Evolutionary conservation across 768 basidiomycete genomes (phyloP).

Genomic region (Collybiopsis luxurians): DNA sequence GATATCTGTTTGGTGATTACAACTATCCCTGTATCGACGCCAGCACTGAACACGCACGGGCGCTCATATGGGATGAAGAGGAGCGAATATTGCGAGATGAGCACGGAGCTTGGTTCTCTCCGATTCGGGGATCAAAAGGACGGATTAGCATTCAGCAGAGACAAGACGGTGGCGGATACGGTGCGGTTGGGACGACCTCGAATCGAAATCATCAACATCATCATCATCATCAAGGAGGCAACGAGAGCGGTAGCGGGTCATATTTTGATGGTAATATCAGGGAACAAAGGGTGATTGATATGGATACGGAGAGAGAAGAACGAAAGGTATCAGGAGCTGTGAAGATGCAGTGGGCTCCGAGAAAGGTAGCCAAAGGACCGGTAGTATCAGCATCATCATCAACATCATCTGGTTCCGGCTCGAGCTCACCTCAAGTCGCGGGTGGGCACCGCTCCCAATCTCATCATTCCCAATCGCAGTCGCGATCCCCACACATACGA

Average conservation of each 20-base stretch:
- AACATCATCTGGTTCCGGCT: background rate
- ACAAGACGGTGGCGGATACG: conserved; percentile 53
- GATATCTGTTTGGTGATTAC: conserved; percentile 87
- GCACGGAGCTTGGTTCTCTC: conserved; percentile 69
- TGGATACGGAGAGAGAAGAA: conserved; percentile 1
- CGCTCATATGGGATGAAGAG: conserved; percentile 78
- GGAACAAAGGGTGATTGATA: conserved; percentile 3
- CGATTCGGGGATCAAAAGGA: conserved; percentile 46
- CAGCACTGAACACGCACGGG: conserved; percentile 69
- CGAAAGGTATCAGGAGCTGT: background rate
- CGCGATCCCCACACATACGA: conserved; percentile 17
- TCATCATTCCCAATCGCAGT: background rate
- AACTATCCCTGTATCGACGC: conserved; percentile 89
- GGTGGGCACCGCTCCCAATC: conserved; percentile 10
- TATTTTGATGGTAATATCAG: background rate
- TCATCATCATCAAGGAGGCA: background rate
- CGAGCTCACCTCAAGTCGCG: background rate
- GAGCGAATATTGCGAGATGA: conserved; percentile 78
- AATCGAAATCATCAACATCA: background rate
- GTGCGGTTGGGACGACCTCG: conserved; percentile 40
- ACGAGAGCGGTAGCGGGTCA: background rate
- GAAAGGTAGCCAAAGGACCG: background rate
- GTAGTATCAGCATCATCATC: background rate
- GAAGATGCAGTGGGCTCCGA: conserved; percentile 8
- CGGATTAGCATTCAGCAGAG: conserved; percentile 37